Percentiles rank a stretch among this genome's conserved stretches.
Conservation (phyloP, 768 basidiomycete genomes). For the Lactifluus hygrophoroides region DNA sequence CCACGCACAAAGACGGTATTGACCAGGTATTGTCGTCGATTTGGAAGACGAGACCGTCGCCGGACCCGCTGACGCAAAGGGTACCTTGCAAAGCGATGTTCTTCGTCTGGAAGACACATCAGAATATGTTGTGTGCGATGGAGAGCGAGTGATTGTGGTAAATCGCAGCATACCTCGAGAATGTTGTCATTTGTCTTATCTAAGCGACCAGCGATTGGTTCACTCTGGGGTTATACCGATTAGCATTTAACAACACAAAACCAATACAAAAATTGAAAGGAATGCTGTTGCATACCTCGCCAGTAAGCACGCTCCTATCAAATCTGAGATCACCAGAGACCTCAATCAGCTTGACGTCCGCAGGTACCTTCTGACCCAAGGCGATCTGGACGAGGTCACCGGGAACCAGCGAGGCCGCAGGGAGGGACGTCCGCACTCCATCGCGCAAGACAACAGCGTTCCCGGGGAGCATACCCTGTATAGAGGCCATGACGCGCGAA, state of each 20-base stretch:
- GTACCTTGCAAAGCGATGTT: conserved; percentile 55
- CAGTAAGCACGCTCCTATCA: conserved; percentile 59
- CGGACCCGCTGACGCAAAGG: conserved; percentile 43
- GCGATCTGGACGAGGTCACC: conserved; percentile 58
- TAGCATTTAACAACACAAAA: conserved; percentile 23
- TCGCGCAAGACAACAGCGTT: conserved; percentile 56
- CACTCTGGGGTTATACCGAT: conserved; percentile 1
- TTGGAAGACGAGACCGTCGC: conserved; percentile 39
- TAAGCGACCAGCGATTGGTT: conserved; percentile 16
- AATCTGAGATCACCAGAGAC: conserved; percentile 49
- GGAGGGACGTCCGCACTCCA: conserved; percentile 34
- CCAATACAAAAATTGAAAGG: conserved; percentile 5
- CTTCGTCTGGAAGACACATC: conserved; percentile 35
- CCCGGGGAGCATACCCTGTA: conserved; percentile 57
- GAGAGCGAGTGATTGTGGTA: neutral
- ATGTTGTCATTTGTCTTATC: conserved; percentile 29
- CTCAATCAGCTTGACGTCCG: conserved; percentile 57
- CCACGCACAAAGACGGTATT: conserved; percentile 38
- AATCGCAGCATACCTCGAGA: conserved; percentile 11
- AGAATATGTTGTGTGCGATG: conserved; percentile 2
- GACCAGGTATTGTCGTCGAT: conserved; percentile 43
- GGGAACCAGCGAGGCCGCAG: conserved; percentile 54
- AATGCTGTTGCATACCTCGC: conserved; percentile 35
- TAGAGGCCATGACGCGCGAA: conserved; percentile 50
- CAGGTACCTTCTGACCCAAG: conserved; percentile 63